Evolutionary conservation across 495 filamentous ascomycete genomes (phyloP).

Genomic region (Cladorrhinum samala): DNA sequence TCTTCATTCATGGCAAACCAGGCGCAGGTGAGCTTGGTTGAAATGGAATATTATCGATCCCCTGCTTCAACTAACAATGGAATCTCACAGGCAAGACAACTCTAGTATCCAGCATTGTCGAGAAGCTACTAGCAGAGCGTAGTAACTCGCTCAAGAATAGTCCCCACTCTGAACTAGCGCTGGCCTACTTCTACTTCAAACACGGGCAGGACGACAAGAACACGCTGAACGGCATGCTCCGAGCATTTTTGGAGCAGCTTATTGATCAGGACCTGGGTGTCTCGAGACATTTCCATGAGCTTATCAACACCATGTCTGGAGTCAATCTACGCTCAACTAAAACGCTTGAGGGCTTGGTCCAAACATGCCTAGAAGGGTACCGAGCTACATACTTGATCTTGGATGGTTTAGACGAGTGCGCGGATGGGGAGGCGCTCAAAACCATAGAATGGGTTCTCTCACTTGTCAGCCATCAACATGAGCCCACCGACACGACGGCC

Average conservation of each 20-base stretch:
- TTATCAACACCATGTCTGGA: background rate
- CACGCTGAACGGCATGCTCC: background rate
- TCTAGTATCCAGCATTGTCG: background rate
- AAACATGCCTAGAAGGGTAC: too few relatives aligned
- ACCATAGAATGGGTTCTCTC: background rate
- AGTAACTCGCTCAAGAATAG: too few relatives aligned
- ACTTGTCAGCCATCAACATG: background rate
- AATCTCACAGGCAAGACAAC: background rate
- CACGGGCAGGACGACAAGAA: background rate
- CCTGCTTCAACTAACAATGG: too few relatives aligned
- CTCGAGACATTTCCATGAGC: background rate
- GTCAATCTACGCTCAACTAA: background rate
- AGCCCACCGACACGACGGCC: background rate
- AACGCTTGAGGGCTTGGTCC: background rate
- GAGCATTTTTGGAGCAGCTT: background rate
- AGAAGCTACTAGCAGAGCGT: background rate
- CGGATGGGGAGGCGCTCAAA: background rate
- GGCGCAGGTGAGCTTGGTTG: background rate
- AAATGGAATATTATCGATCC: too few relatives aligned
- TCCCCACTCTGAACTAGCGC: background rate
- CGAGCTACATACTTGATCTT: background rate
- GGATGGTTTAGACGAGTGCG: background rate
- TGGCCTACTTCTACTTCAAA: slow-evolving; percentile 1
- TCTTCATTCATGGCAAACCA: background rate
- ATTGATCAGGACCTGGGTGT: background rate